Base-by-base conservation (phyloP, 1,284 basidiomycete genomes). In the Hortiboletus rubellus region DNA sequence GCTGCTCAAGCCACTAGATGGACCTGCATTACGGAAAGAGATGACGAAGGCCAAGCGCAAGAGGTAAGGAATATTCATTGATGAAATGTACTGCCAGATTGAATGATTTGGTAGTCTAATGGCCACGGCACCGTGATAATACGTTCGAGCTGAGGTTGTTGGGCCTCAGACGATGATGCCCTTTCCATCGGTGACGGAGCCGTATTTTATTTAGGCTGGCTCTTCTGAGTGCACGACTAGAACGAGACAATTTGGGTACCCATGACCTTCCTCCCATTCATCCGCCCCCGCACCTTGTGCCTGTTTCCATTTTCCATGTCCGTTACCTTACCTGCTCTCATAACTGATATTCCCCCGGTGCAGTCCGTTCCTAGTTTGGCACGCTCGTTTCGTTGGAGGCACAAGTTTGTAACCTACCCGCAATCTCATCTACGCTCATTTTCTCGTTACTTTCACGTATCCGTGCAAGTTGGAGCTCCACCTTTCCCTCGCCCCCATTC, bases 31-130 rank as follows among this genome's bases (percentile, higher is more conserved):
- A 64, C 93, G 96, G 68, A 99, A 98, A 77, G 96, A 98, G 74
- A 98, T 99, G 95, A 96, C 94, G 34, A 98, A 97, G 78, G 94
- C 92, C 58, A 98, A 96, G 79, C 89, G 95, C 79, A 96, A 96
- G 83, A 96, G 92, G 92, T 92, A 59, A 59, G 64, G 31, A 24
- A 30, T 3, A 1, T 40, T 40, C 12, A 18, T 24, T 30, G 17
- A 47, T 17, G 3, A 22, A 40, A 37, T 57, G 9, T 7, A 37
- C 7, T 31, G 27, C 46, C 22, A 14, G 37, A 45, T 44, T 68
- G 30, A 72, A 51, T 30, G 6, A 7, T 46, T n/a, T 51, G 22
- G 18, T 46, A 71, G 69, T 50, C 57, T 74, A 22, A 71, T 74
- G 72, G 68, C 71, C 41, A 73, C 72, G n/a, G 61, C 72, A 10